Evolutionary conservation across 1,139 yeast genomes (phyloP).

Genomic region (Candida albicans): DNA sequence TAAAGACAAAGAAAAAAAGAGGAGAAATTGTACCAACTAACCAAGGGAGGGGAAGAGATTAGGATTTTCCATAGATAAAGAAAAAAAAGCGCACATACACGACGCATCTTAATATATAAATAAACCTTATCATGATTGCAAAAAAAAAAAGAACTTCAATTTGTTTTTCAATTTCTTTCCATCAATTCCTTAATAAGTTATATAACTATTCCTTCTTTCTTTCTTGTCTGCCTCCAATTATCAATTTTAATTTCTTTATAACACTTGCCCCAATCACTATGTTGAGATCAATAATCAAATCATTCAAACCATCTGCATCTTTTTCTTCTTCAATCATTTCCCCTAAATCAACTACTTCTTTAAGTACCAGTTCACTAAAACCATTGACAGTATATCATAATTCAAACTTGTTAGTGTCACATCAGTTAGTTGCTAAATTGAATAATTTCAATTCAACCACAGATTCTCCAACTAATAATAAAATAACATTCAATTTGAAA

Average conservation of each 20-base stretch:
- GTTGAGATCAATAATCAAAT: constrained; percentile 1
- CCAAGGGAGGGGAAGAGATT: not conserved
- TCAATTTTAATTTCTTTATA: not conserved
- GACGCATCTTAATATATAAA: not conserved
- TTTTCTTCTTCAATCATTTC: not conserved
- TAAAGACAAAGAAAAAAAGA: too few relatives aligned
- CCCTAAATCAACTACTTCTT: not conserved
- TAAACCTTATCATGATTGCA: not conserved
- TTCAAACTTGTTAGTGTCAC: constrained; percentile 26
- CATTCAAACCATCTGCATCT: constrained; percentile 1
- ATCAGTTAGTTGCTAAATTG: constrained; percentile 26
- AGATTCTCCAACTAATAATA: constrained; percentile 8
- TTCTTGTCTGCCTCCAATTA: not conserved
- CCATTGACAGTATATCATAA: constrained; percentile 36
- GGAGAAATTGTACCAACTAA: not conserved
- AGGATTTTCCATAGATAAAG: not conserved
- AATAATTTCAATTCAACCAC: constrained; percentile 3
- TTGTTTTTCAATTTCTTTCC: not conserved
- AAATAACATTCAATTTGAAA: constrained; percentile 28
- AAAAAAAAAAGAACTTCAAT: not conserved
- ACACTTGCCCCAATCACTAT: not conserved
- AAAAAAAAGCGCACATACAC: not conserved
- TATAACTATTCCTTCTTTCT: not conserved
- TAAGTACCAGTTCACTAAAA: constrained; percentile 5
- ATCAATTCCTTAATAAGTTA: too few relatives aligned